A percentile compares a stretch with the other conserved stretches of the same genome.
Conservation (phyloP, 768 basidiomycete species). For the Boletus huronensis region DNA sequence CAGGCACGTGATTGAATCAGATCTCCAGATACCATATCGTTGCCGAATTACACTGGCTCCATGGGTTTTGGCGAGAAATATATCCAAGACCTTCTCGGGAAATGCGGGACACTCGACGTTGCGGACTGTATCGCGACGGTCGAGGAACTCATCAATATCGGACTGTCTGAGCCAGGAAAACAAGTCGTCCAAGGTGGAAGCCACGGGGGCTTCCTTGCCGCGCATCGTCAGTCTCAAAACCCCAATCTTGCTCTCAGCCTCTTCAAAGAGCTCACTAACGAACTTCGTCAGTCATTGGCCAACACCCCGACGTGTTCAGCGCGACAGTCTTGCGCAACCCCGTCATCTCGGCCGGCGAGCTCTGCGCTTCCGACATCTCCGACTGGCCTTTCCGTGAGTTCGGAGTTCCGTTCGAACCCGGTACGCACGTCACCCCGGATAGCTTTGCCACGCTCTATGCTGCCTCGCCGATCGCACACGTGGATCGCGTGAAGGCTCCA, state of each 20-base stretch:
- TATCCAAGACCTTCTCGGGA: slow-evolving; percentile 36
- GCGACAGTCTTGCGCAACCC: slow-evolving; percentile 68
- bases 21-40: slow-evolving; percentile 49
- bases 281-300: slow-evolving; percentile 52
- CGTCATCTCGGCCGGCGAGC: slow-evolving; percentile 58
- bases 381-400: slow-evolving; percentile 58
- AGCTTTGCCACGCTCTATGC: slow-evolving; percentile 41
- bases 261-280: neutral
- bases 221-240: slow-evolving; percentile 45
- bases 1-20: neutral
- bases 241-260: neutral
- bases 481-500: slow-evolving; percentile 47
- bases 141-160: slow-evolving; percentile 38
- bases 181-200: slow-evolving; percentile 53
- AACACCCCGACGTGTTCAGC: slow-evolving; percentile 56
- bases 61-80: slow-evolving; percentile 62
- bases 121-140: slow-evolving; percentile 58
- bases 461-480: slow-evolving; percentile 55
- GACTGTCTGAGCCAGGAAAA: slow-evolving; percentile 35
- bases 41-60: slow-evolving; percentile 47
- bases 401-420: slow-evolving; percentile 33
- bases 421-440: slow-evolving; percentile 41
- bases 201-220: slow-evolving; percentile 65
- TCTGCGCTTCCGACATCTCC: slow-evolving; percentile 59
- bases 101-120: slow-evolving; percentile 62